Evolutionary conservation across 1,284 basidiomycete species (phyloP), one percentile per base, ranked within the genome.

Genomic region (Ganoderma meredithae): DNA sequence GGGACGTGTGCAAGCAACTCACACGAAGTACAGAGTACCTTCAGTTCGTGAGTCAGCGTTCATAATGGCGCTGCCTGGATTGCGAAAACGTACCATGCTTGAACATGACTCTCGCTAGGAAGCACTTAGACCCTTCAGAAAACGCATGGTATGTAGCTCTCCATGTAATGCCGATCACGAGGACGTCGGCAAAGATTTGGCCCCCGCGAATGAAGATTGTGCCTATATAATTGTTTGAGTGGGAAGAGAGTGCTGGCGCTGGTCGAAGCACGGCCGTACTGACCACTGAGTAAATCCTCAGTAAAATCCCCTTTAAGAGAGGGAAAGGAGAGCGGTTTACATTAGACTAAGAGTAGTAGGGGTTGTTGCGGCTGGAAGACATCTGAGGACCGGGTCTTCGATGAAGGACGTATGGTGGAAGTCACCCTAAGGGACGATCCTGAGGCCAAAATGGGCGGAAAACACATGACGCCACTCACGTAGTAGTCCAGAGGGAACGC

Each of bases 91-190:
- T n/a, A 39, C 55, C 36, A 13, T 58, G 15, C n/a, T 19, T 39
- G 33, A 58, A 39, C 55, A 39, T 36, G 2, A 58, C 55, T n/a
- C 9, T 39, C n/a, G 55, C 39, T 36, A 58, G 33, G n/a, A 58
- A 58, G 12, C 15, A 58, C 55, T 39, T 22, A 5, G 36, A 39
- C 8, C 55, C n/a, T 39, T 58, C 55, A 8, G 33, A n/a, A 7
- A 8, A 6, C 2, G n/a, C 36, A 3, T 58, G 17, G 6, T 22
- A 19, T 19, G 55, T 58, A n/a, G 55, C 55, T 33, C 39, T 58
- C 55, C 55, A 58, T 7, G 55, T 58, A n/a, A 58, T 36, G 7
- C 8, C 33, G 33, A 58, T 58, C n/a, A 58, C 55, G 19, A 58
- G 5, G 3, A 13, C 36, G 19, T 58, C 55, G 10, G 55, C 55